phyloP scores from a whole-genome alignment of 2,329 filamentous ascomycete species.

The Lasiodiplodia theobromae region DNA sequence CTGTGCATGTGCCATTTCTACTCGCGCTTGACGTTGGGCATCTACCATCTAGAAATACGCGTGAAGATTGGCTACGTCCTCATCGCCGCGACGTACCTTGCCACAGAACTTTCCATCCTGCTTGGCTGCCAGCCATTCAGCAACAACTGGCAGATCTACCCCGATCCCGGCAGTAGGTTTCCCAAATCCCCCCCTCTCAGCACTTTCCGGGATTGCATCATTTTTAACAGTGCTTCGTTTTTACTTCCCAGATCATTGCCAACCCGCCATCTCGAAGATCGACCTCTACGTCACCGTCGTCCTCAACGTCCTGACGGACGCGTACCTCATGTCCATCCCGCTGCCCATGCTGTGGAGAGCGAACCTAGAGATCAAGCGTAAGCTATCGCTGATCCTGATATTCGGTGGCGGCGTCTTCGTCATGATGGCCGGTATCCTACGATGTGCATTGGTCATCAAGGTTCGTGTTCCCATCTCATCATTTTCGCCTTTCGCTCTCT shows the following conservation, averaged over 20 bases:
- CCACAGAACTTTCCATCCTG: slow-evolving; percentile 58
- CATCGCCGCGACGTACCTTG: slow-evolving; percentile 57
- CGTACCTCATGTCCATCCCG: slow-evolving; percentile 65
- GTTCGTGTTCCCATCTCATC: slow-evolving; percentile 30
- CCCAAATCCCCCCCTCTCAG: neutral
- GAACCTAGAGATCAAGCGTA: slow-evolving; percentile 56
- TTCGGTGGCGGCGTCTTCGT: slow-evolving; percentile 65
- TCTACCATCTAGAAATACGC: slow-evolving; percentile 49
- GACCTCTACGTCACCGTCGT: slow-evolving; percentile 40
- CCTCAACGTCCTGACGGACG: slow-evolving; percentile 62
- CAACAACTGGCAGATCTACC: slow-evolving; percentile 65
- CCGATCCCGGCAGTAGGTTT: slow-evolving; percentile 56
- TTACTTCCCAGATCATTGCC: slow-evolving; percentile 9
- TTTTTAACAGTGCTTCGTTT: neutral
- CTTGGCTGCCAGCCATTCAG: slow-evolving; percentile 60
- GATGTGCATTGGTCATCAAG: slow-evolving; percentile 59
- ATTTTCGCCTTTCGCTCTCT: too few relatives aligned
- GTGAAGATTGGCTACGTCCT: slow-evolving; percentile 56
- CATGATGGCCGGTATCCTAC: slow-evolving; percentile 62
- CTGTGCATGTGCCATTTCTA: slow-evolving; percentile 64
- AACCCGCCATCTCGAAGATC: slow-evolving; percentile 27
- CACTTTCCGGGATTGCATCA: neutral
- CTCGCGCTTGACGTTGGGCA: slow-evolving; percentile 54
- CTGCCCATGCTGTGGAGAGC: slow-evolving; percentile 64
- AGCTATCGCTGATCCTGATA: slow-evolving; percentile 60